Evolutionary conservation across 1,284 basidiomycete genomes (phyloP).

Genomic region (Somion occarium): DNA sequence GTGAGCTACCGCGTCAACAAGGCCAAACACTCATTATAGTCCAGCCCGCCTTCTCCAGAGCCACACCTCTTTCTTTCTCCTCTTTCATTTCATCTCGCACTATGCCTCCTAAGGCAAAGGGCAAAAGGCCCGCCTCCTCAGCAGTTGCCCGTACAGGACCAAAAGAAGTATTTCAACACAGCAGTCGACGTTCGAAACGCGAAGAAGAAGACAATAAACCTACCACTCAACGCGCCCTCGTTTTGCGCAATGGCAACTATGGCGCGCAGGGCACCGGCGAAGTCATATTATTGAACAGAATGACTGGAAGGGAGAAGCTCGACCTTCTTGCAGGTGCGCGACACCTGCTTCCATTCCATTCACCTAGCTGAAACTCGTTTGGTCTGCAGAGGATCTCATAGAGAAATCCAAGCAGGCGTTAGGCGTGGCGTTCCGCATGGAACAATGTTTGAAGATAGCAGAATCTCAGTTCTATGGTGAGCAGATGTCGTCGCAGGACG

Average conservation of each 20-base stretch:
- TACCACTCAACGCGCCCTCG: slow-evolving; percentile 63
- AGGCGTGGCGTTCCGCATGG: slow-evolving; percentile 58
- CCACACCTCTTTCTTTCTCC: background rate
- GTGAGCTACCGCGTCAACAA: background rate
- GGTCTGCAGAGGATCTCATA: slow-evolving; percentile 58
- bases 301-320: slow-evolving; percentile 72
- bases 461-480: slow-evolving; percentile 66
- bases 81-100: no score
- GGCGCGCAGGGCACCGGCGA: slow-evolving; percentile 68
- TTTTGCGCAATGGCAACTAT: slow-evolving; percentile 69
- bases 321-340: slow-evolving; percentile 64
- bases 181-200: slow-evolving; percentile 30
- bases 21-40: background rate
- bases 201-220: slow-evolving; percentile 49
- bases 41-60: background rate
- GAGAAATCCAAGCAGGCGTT: slow-evolving; percentile 51
- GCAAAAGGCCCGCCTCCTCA: slow-evolving; percentile 13
- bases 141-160: slow-evolving; percentile 53
- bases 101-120: background rate
- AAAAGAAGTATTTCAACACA: slow-evolving; percentile 38
- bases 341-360: no score
- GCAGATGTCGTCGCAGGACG: no score
- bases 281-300: slow-evolving; percentile 46
- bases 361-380: slow-evolving; percentile 5
- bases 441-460: slow-evolving; percentile 57